These are phyloP conservation scores for Chaetomiaceae sp. DNA, from an alignment of 2,329 filamentous ascomycete species.

Conservation along the genomic window DNA sequence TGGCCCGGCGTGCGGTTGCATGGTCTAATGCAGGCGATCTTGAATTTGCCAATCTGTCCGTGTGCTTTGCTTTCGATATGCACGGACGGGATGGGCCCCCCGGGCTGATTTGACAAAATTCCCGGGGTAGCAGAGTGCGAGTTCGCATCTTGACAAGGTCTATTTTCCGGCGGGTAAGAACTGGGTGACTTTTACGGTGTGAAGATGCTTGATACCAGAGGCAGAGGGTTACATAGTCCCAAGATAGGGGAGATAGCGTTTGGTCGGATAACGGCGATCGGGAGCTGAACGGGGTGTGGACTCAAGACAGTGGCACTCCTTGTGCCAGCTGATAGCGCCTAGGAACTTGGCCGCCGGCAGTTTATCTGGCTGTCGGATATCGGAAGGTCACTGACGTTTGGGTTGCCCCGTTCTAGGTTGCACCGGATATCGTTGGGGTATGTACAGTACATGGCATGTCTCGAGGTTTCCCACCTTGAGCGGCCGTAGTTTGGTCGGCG, in stretches of 20 bases:
- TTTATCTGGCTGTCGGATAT: neutral
- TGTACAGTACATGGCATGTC: no score
- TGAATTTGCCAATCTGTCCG: neutral
- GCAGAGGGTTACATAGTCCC: no score
- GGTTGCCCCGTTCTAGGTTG: neutral
- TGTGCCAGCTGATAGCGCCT: no score
- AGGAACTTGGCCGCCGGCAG: neutral
- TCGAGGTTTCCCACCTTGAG: neutral
- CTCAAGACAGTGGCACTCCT: no score
- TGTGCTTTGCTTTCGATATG: constrained; percentile 3
- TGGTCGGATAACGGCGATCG: no score
- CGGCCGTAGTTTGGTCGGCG: neutral
- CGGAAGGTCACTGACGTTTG: neutral
- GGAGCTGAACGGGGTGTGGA: no score
- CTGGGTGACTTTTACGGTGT: no score
- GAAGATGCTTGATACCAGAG: no score
- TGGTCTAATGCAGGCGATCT: constrained; percentile 6
- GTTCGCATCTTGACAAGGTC: no score
- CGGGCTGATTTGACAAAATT: neutral
- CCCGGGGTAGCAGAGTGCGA: no score
- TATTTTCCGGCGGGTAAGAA: no score
- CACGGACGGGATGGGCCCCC: neutral
- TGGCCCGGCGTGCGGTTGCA: constrained; percentile 2
- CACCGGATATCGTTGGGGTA: neutral
- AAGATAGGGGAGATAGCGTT: no score